phyloP scores from a whole-genome alignment of 768 basidiomycete species.

The Pleurotus pulmonarius region DNA sequence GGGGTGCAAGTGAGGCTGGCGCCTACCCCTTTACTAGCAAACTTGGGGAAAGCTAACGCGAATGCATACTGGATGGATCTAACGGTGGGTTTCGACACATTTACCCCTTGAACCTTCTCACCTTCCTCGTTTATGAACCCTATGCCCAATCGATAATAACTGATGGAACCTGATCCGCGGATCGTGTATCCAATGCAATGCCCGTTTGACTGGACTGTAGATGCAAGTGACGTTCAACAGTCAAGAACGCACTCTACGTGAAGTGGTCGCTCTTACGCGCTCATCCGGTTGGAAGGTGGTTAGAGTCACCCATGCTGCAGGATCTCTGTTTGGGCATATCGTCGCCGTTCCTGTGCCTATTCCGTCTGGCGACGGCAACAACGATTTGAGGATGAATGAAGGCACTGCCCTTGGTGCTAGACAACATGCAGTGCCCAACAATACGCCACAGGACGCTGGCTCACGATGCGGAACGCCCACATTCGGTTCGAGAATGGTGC shows the following conservation, averaged over 20 bases:
- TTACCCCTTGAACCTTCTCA: conserved; percentile 2
- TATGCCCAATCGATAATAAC: conserved; percentile 1
- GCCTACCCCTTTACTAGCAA: conserved; percentile 63
- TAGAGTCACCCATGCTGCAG: conserved; percentile 53
- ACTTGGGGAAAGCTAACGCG: conserved; percentile 69
- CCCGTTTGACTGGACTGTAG: conserved; percentile 25
- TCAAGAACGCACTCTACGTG: conserved; percentile 67
- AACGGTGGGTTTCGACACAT: conserved; percentile 36
- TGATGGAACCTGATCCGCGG: neutral
- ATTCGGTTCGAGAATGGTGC: conserved; percentile 50
- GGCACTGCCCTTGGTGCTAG: conserved; percentile 6
- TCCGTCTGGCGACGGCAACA: conserved; percentile 23
- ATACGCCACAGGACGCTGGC: conserved; percentile 28
- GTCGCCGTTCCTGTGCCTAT: conserved; percentile 60
- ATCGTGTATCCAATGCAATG: neutral
- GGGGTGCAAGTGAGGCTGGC: conserved; percentile 52
- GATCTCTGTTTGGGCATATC: conserved; percentile 69
- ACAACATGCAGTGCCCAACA: conserved; percentile 10
- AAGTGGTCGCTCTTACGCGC: conserved; percentile 48
- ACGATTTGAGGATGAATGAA: neutral
- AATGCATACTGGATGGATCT: conserved; percentile 72
- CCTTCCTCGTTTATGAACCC: neutral
- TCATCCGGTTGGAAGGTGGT: conserved; percentile 62
- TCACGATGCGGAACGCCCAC: conserved; percentile 61
- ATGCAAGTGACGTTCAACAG: conserved; percentile 70